These are phyloP conservation scores for Buddleja alternifolia DNA, from an alignment of 257 asterid species.

Conservation along the genomic window DNA sequence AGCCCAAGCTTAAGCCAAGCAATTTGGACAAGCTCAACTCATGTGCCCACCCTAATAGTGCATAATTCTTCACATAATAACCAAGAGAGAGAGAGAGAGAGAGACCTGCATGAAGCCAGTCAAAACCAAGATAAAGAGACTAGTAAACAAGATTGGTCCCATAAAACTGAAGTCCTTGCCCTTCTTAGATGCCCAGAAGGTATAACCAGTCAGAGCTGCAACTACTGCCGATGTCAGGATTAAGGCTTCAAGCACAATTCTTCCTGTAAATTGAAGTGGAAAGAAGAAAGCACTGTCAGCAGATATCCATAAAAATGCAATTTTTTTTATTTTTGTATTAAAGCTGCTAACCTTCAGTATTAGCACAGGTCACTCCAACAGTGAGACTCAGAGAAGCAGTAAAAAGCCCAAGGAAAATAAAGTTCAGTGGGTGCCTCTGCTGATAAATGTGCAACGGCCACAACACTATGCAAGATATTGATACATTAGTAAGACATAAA, in stretches of 20 bases:
- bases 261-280: slow-evolving; percentile 52
- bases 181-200: slow-evolving; percentile 99
- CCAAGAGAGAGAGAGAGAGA: slow-evolving; percentile 6
- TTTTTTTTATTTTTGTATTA: too few relatives aligned
- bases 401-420: slow-evolving; percentile 90
- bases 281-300: slow-evolving; percentile 23
- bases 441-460: slow-evolving; percentile 90
- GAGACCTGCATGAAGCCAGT: slow-evolving; percentile 87
- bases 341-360: slow-evolving; percentile 78
- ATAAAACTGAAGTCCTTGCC: slow-evolving; percentile 96
- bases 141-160: slow-evolving; percentile 94
- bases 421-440: slow-evolving; percentile 92
- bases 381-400: slow-evolving; percentile 85
- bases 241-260: slow-evolving; percentile 89
- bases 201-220: slow-evolving; percentile 80
- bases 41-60: too few relatives aligned
- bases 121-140: slow-evolving; percentile 76
- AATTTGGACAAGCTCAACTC: too few relatives aligned
- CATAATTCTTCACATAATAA: neutral
- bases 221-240: slow-evolving; percentile 95
- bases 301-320: too few relatives aligned
- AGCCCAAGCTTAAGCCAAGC: too few relatives aligned
- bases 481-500: slow-evolving; percentile 23
- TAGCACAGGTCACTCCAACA: slow-evolving; percentile 93
- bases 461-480: slow-evolving; percentile 53